These are phyloP conservation scores for Cercospora sesami DNA, from an alignment of 2,329 filamentous ascomycete genomes.

Conservation along the genomic window DNA sequence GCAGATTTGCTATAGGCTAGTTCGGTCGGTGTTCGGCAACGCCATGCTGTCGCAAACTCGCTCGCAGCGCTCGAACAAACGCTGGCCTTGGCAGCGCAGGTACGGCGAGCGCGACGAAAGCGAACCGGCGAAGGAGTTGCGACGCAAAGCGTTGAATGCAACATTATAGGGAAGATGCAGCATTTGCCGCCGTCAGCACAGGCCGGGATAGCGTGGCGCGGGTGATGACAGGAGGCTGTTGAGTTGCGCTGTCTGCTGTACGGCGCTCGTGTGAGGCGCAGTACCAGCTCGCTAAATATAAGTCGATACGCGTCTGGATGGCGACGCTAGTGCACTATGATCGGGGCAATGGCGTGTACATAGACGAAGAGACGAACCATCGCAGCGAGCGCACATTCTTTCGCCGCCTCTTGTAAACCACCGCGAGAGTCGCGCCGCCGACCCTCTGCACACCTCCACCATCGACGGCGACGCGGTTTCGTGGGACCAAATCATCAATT, in stretches of 20 bases:
- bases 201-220: slow-evolving; percentile 1
- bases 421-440: background rate
- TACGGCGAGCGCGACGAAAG: background rate
- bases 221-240: background rate
- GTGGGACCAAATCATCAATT: slow-evolving; percentile 5
- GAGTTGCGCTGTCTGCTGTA: background rate
- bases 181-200: slow-evolving; percentile 3
- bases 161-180: background rate
- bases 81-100: background rate
- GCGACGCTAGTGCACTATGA: background rate
- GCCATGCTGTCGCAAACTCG: background rate
- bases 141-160: background rate
- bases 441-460: background rate
- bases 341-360: background rate
- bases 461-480: background rate
- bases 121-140: background rate
- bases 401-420: background rate
- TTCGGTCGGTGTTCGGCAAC: background rate
- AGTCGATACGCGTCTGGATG: slow-evolving; percentile 1
- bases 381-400: background rate
- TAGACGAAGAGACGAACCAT: background rate
- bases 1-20: background rate
- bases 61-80: background rate
- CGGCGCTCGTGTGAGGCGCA: background rate
- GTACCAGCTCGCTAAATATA: slow-evolving; percentile 5